Evolutionary conservation across 768 basidiomycete species (phyloP).

Genomic region (Boletellus emodensis): DNA sequence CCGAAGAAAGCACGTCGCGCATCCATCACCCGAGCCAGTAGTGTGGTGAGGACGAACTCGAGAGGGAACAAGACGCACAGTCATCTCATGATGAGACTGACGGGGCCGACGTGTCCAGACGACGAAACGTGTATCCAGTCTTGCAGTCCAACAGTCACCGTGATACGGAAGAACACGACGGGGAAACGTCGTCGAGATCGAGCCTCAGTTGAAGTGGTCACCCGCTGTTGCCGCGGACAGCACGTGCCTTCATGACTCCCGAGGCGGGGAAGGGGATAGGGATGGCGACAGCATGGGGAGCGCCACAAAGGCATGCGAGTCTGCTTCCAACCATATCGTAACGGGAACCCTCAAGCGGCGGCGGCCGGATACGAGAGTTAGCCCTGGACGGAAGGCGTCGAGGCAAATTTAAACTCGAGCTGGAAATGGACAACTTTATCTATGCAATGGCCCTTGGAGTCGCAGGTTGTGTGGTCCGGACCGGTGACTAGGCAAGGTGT

Average conservation of each 20-base stretch:
- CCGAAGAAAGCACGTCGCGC: too few species aligned
- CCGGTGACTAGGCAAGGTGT: not conserved
- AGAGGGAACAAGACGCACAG: not conserved
- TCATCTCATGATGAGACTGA: not conserved
- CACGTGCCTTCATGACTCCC: too few species aligned
- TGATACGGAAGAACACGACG: not conserved
- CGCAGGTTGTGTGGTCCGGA: not conserved
- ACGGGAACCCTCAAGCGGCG: not conserved
- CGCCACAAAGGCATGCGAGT: not conserved
- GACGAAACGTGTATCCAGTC: not conserved
- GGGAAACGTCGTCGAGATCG: not conserved
- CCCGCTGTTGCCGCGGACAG: not conserved
- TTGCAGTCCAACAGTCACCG: not conserved
- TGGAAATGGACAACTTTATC: not conserved
- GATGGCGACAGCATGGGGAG: not conserved
- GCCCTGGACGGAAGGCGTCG: not conserved
- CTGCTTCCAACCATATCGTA: not conserved
- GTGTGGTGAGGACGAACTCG: too few species aligned
- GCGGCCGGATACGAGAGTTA: not conserved
- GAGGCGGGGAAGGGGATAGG: not conserved
- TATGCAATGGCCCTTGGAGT: not conserved
- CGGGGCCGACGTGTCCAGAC: not conserved
- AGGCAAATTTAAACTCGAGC: not conserved
- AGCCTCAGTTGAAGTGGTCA: not conserved
- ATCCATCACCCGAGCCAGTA: too few species aligned